Percentiles rank a stretch among this genome's conserved stretches.
Evolutionary conservation across 768 basidiomycete species (phyloP).

Genomic region (Pulveroboletus sp.): DNA sequence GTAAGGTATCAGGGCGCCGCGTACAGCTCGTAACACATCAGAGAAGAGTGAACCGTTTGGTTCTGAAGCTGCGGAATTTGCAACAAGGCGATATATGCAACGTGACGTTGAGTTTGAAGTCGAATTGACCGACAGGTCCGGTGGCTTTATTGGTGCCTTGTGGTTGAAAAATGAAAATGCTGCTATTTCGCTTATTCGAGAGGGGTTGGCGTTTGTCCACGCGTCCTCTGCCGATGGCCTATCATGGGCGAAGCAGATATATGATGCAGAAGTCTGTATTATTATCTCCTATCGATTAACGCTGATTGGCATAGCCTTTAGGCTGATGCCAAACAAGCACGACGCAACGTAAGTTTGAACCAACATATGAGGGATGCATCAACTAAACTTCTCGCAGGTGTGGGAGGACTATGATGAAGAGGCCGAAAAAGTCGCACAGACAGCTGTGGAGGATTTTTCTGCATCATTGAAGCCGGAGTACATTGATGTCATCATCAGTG

Average conservation of each 20-base stretch:
- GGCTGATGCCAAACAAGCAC: constrained; percentile 77
- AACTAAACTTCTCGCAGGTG: constrained; percentile 45
- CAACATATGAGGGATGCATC: background rate
- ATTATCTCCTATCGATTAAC: constrained; percentile 1
- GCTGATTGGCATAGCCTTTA: constrained; percentile 26
- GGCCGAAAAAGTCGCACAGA: constrained; percentile 52
- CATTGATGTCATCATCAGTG: constrained; percentile 87
- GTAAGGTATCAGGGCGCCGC: constrained; percentile 86
- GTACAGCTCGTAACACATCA: constrained; percentile 69
- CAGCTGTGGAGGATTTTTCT: constrained; percentile 40
- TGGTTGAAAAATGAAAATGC: constrained; percentile 84
- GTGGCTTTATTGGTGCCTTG: constrained; percentile 90
- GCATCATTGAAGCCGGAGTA: constrained; percentile 75
- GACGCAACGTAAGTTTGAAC: constrained; percentile 60
- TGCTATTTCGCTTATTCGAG: constrained; percentile 75
- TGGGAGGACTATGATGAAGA: constrained; percentile 84
- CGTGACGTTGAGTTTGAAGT: constrained; percentile 93
- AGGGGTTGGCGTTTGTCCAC: constrained; percentile 87
- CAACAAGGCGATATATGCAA: constrained; percentile 81
- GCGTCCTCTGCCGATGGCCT: constrained; percentile 81
- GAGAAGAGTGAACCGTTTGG: constrained; percentile 93
- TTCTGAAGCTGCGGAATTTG: constrained; percentile 73
- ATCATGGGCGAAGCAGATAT: constrained; percentile 73
- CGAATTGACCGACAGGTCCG: constrained; percentile 86
- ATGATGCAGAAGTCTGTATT: constrained; percentile 69